A percentile compares a stretch with the other conserved stretches of the same genome.
Conservation (phyloP, 352 stramenopile species). For the Thalassiosira sp. region DNA sequence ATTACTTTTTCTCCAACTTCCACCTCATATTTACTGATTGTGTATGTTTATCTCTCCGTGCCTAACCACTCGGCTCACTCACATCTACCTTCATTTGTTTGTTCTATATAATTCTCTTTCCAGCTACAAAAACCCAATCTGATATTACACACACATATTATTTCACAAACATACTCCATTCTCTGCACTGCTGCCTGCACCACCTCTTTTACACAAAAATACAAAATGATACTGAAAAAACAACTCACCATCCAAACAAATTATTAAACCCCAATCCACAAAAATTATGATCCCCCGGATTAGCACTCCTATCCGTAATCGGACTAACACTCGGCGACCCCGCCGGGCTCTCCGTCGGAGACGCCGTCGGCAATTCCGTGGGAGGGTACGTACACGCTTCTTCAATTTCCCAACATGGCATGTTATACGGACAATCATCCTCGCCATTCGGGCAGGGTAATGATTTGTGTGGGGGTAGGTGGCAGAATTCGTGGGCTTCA, state of each 20-base stretch:
- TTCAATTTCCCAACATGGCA: constrained; percentile 40
- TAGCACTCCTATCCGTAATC: constrained; percentile 18
- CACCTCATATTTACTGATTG: no score
- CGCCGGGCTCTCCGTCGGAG: not conserved
- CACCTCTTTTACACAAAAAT: not conserved
- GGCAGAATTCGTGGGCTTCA: constrained; percentile 44
- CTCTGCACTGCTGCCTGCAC: not conserved
- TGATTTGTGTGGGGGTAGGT: constrained; percentile 33
- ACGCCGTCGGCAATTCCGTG: constrained; percentile 2
- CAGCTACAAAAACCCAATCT: no score
- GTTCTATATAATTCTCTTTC: no score
- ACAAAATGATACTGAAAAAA: not conserved
- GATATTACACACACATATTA: no score
- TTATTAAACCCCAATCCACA: constrained; percentile 52
- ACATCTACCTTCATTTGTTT: no score
- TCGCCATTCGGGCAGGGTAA: constrained; percentile 35
- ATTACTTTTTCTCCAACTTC: no score
- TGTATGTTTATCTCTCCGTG: no score
- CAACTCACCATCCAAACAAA: constrained; percentile 51
- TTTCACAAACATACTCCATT: no score
- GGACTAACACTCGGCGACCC: constrained; percentile 9
- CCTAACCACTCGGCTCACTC: no score
- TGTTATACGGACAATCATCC: constrained; percentile 37
- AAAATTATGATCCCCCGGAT: constrained; percentile 48
- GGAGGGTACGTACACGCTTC: constrained; percentile 32